Evolutionary conservation across 495 filamentous ascomycete species (phyloP).

Genomic region (Halenospora varia): DNA sequence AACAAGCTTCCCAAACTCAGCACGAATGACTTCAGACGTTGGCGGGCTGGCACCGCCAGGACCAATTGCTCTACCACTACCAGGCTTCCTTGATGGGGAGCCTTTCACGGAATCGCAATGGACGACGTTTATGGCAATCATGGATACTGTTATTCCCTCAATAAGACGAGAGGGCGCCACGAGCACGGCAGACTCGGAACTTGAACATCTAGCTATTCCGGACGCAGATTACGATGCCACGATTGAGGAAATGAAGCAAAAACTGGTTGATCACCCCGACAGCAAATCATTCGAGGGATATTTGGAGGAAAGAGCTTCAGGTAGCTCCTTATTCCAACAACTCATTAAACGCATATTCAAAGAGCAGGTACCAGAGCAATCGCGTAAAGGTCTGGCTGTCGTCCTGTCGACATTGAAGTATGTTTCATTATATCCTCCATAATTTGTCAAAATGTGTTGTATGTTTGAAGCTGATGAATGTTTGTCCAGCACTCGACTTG

Average conservation of each 20-base stretch:
- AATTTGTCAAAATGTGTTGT: too few species aligned
- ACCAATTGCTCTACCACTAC: neutral
- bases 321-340: slow-evolving; percentile 41
- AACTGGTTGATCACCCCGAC: slow-evolving; percentile 7
- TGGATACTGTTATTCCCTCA: slow-evolving; percentile 51
- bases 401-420: slow-evolving; percentile 54
- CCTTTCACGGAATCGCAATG: slow-evolving; percentile 48
- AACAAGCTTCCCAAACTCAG: neutral
- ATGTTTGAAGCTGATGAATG: too few species aligned
- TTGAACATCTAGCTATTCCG: slow-evolving; percentile 10
- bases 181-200: slow-evolving; percentile 20
- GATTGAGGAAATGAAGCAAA: slow-evolving; percentile 11
- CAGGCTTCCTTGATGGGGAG: slow-evolving; percentile 6
- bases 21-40: neutral
- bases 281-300: slow-evolving; percentile 33
- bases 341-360: slow-evolving; percentile 41
- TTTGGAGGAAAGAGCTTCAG: slow-evolving; percentile 45
- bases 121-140: slow-evolving; percentile 49
- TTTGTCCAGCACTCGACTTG: slow-evolving; percentile 55
- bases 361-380: slow-evolving; percentile 40
- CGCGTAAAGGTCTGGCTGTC: slow-evolving; percentile 43
- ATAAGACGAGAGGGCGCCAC: slow-evolving; percentile 32
- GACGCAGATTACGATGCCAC: slow-evolving; percentile 20
- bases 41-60: slow-evolving; percentile 4
- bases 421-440: slow-evolving; percentile 11